phyloP scores from a whole-genome alignment of 768 basidiomycete genomes.

The Kwoniella newhampshirensis region DNA sequence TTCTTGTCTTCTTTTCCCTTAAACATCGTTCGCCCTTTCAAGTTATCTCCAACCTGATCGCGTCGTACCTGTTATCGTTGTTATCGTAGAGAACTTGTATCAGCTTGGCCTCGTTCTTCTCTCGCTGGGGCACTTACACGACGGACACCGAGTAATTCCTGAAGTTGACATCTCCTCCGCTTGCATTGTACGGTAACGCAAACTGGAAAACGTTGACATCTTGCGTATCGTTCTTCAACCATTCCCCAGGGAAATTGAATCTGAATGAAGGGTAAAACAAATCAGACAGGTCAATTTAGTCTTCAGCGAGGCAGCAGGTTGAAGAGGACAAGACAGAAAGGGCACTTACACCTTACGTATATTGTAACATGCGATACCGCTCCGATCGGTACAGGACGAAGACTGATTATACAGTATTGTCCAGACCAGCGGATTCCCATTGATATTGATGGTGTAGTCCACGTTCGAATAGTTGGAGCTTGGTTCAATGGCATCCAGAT shows the following conservation, averaged over 20 bases:
- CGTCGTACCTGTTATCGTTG: conserved; percentile 15
- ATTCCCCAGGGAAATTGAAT: conserved; percentile 10
- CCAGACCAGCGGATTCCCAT: neutral
- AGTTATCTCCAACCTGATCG: conserved; percentile 8
- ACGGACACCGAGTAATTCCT: conserved; percentile 10
- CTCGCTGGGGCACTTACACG: conserved; percentile 1
- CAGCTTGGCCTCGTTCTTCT: neutral
- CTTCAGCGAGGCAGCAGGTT: no score
- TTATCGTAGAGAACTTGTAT: no score
- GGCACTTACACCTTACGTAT: conserved; percentile 2
- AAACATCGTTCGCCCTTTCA: no score
- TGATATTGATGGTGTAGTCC: conserved; percentile 9
- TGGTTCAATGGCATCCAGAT: conserved; percentile 18
- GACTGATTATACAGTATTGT: conserved; percentile 10
- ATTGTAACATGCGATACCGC: conserved; percentile 19
- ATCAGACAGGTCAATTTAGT: no score
- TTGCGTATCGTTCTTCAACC: conserved; percentile 8
- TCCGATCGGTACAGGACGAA: conserved; percentile 17
- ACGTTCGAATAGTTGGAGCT: conserved; percentile 12
- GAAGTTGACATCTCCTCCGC: conserved; percentile 11
- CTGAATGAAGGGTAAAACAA: neutral
- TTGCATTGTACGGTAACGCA: conserved; percentile 9
- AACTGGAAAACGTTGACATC: conserved; percentile 10
- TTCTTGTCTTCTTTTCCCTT: no score
- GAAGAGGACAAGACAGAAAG: no score